Evolutionary conservation across 2,329 filamentous ascomycete genomes (phyloP).

Genomic region (Coniochaeta sp.): DNA sequence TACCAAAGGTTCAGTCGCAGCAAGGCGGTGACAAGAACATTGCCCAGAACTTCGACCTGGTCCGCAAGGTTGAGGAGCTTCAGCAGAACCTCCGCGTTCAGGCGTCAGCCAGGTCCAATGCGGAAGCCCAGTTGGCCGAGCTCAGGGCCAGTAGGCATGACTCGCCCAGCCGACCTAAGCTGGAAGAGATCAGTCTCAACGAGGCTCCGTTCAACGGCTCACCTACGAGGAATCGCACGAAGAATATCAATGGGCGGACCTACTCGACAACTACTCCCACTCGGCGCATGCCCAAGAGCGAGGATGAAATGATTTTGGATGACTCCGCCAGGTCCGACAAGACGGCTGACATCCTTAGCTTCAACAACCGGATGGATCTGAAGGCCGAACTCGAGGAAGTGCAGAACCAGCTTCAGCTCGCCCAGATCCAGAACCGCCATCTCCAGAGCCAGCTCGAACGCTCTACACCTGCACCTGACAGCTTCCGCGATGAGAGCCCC

Average conservation of each 20-base stretch:
- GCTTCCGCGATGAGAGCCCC: constrained; percentile 64
- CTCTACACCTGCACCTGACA: constrained; percentile 54
- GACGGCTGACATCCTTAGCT: constrained; percentile 74
- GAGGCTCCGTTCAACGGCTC: constrained; percentile 69
- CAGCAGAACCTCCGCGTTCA: constrained; percentile 83
- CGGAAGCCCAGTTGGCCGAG: constrained; percentile 75
- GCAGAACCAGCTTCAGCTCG: constrained; percentile 88
- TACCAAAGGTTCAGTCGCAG: constrained; percentile 55
- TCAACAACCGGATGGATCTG: constrained; percentile 84
- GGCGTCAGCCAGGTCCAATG: constrained; percentile 70
- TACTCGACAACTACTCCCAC: constrained; percentile 73
- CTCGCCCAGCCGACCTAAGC: constrained; percentile 62
- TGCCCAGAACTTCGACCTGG: constrained; percentile 75
- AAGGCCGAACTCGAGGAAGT: constrained; percentile 86
- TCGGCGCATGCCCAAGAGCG: constrained; percentile 56
- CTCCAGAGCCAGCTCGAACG: constrained; percentile 81
- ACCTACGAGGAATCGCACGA: constrained; percentile 60
- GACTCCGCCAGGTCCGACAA: constrained; percentile 81
- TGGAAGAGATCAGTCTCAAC: constrained; percentile 84
- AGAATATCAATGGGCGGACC: constrained; percentile 45
- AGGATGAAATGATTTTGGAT: constrained; percentile 29
- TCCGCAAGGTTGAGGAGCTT: constrained; percentile 79
- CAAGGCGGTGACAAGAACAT: constrained; percentile 54
- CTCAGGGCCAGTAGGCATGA: constrained; percentile 68
- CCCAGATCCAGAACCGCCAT: constrained; percentile 92